phyloP scores from a whole-genome alignment of 805 yeast genomes.

The Candida nemodendra region DNA sequence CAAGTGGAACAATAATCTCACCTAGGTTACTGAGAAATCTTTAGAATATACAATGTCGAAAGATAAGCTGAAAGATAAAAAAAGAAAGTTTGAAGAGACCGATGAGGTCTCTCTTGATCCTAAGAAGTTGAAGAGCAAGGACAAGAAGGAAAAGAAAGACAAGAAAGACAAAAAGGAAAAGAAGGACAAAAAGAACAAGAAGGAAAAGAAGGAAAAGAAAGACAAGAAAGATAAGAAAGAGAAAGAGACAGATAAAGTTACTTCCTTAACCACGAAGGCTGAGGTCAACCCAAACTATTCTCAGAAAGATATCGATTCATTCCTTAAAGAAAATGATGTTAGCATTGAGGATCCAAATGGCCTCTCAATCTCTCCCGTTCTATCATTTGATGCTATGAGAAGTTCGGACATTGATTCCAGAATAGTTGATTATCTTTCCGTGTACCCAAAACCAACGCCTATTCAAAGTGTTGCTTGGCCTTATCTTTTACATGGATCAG shows the following conservation, averaged over 20 bases:
- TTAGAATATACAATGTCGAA: constrained; percentile 29
- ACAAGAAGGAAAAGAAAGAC: constrained; percentile 26
- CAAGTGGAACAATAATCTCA: too few relatives aligned
- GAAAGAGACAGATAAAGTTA: constrained; percentile 30
- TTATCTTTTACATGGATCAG: constrained; percentile 69
- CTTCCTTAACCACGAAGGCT: background rate
- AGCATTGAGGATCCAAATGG: constrained; percentile 67
- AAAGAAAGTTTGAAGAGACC: constrained; percentile 15
- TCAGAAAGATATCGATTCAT: constrained; percentile 58
- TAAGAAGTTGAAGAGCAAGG: constrained; percentile 26
- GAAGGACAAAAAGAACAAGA: constrained; percentile 34
- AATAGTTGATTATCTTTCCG: constrained; percentile 58
- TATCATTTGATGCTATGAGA: constrained; percentile 61
- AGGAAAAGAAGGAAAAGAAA: constrained; percentile 39
- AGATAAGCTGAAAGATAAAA: constrained; percentile 27
- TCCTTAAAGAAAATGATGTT: constrained; percentile 70
- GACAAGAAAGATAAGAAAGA: constrained; percentile 39
- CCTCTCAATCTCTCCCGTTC: constrained; percentile 59
- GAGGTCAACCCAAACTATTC: constrained; percentile 29
- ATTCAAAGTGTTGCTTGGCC: constrained; percentile 97
- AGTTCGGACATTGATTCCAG: constrained; percentile 46
- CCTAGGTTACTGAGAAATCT: too few relatives aligned
- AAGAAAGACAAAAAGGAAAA: constrained; percentile 27
- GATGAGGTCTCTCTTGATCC: constrained; percentile 6
- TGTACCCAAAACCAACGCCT: constrained; percentile 91